Conservation (phyloP, 331 rosid species). For the Spiraea crenata region DNA sequence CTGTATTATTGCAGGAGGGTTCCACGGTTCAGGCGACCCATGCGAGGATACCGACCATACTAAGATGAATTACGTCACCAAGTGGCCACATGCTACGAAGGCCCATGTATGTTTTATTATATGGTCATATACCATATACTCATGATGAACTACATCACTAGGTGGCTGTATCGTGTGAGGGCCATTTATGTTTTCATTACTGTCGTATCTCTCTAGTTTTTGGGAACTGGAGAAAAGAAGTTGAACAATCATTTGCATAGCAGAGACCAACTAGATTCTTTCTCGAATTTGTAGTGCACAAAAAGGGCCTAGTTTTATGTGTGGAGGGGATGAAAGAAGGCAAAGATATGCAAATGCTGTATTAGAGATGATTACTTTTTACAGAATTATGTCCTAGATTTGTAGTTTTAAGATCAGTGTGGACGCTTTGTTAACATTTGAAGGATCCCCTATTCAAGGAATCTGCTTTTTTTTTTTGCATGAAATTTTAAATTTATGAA, state of each 20-base stretch:
- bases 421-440: slow-evolving; percentile 8
- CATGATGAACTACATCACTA: neutral
- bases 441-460: slow-evolving; percentile 4
- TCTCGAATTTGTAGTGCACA: slow-evolving; percentile 27
- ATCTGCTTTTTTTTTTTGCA: neutral
- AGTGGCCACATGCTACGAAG: slow-evolving; percentile 24
- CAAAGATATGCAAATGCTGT: slow-evolving; percentile 26
- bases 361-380: slow-evolving; percentile 25
- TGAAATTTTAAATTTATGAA: too few relatives aligned
- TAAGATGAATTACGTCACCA: slow-evolving; percentile 29
- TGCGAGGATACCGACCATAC: slow-evolving; percentile 76
- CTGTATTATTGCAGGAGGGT: slow-evolving; percentile 63
- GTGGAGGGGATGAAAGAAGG: slow-evolving; percentile 26
- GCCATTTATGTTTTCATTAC: slow-evolving; percentile 2
- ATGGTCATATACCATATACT: slow-evolving; percentile 15
- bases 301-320: slow-evolving; percentile 14
- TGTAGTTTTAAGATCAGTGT: slow-evolving; percentile 24
- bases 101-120: slow-evolving; percentile 8
- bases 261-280: slow-evolving; percentile 23
- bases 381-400: slow-evolving; percentile 20
- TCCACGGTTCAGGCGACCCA: slow-evolving; percentile 94
- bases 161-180: slow-evolving; percentile 21
- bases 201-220: slow-evolving; percentile 6
- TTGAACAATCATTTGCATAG: slow-evolving; percentile 22
- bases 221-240: slow-evolving; percentile 23